Evolutionary conservation across 306 rosid species (phyloP).

Genomic region (Cucumis melo): DNA sequence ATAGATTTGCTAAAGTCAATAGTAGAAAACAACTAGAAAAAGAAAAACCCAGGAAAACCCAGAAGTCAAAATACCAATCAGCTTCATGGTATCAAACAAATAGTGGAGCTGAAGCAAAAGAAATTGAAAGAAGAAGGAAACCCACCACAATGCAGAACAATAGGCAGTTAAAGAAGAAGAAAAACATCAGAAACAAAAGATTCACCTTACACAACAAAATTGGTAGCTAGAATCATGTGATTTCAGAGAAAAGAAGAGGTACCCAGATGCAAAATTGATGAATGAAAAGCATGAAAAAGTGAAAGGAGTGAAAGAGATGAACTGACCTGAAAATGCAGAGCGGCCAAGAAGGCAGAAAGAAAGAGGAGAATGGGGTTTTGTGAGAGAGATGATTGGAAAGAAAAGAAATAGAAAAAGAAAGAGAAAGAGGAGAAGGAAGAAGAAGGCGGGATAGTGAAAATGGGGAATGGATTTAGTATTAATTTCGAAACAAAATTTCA

Average conservation of each 20-base stretch:
- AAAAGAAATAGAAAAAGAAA: background rate
- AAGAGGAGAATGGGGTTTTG: background rate
- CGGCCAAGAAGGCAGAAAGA: background rate
- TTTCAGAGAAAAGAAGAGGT: background rate
- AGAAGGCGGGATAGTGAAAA: conserved; percentile 5
- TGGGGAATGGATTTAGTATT: background rate
- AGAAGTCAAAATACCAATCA: background rate
- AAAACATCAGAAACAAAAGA: background rate
- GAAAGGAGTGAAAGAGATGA: background rate
- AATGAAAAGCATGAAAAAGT: background rate
- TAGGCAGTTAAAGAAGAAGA: background rate
- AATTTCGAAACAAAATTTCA: background rate
- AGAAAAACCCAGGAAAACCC: background rate
- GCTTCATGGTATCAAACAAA: background rate
- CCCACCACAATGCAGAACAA: background rate
- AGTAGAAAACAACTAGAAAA: background rate
- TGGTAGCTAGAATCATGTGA: background rate
- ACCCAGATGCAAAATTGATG: background rate
- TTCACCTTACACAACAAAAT: background rate
- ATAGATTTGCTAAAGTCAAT: background rate
- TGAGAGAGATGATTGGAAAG: background rate
- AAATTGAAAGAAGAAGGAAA: background rate
- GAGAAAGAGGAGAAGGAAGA: background rate
- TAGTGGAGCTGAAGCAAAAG: background rate
- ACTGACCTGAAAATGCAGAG: background rate